Percentiles rank a stretch among this genome's conserved stretches.
These are phyloP conservation scores for Ustilago loliicola DNA, from an alignment of 1,284 basidiomycete genomes.

Conservation along the genomic window DNA sequence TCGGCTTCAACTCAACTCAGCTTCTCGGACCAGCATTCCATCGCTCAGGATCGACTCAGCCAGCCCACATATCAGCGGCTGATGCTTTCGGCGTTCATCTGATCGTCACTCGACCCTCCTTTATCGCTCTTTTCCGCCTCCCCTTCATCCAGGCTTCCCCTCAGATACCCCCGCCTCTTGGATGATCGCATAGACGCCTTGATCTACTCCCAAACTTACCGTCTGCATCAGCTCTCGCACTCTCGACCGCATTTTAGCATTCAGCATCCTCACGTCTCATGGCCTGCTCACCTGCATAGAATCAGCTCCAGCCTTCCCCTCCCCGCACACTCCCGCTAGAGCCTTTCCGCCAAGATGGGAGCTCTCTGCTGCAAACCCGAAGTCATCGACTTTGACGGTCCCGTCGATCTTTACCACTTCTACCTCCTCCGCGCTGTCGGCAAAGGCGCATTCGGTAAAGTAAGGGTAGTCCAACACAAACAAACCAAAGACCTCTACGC, in stretches of 20 bases:
- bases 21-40: no score
- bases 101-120: no score
- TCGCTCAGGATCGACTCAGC: no score
- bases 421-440: constrained; percentile 92
- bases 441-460: constrained; percentile 98
- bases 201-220: no score
- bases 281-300: neutral
- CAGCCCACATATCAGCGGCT: no score
- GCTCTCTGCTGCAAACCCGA: constrained; percentile 84
- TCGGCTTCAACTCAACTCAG: no score
- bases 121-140: no score
- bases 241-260: no score
- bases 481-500: constrained; percentile 89
- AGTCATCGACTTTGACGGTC: constrained; percentile 96
- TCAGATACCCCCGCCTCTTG: constrained; percentile 5
- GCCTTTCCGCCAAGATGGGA: no score
- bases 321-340: no score
- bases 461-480: constrained; percentile 98
- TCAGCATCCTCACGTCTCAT: neutral
- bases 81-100: no score
- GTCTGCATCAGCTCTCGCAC: no score
- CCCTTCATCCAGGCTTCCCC: neutral
- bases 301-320: neutral
- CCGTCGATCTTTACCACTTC: constrained; percentile 97
- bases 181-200: neutral